Evolutionary conservation across 2,329 filamentous ascomycete species (phyloP).

Genomic region (Neoascochyta sp.): DNA sequence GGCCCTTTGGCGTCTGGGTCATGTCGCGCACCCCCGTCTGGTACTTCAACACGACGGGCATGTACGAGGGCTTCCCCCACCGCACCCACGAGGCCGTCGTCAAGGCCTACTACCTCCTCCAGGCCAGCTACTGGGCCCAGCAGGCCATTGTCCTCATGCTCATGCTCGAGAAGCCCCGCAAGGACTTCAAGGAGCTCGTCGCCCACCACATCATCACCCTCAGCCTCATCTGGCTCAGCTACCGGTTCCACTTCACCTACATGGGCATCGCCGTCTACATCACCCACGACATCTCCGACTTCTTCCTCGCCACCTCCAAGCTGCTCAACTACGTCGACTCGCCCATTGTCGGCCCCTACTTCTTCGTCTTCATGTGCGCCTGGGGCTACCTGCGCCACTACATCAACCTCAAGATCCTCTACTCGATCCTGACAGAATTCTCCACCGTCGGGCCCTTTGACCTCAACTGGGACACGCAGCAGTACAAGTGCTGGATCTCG

Average conservation of each 20-base stretch:
- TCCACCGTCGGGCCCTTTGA: slow-evolving; percentile 69
- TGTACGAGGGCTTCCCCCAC: slow-evolving; percentile 89
- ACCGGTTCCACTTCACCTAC: slow-evolving; percentile 95
- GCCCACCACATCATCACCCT: slow-evolving; percentile 88
- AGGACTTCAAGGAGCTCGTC: slow-evolving; percentile 92
- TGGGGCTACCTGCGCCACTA: slow-evolving; percentile 92
- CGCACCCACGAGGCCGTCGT: slow-evolving; percentile 72
- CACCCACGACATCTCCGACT: slow-evolving; percentile 90
- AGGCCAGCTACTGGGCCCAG: slow-evolving; percentile 94
- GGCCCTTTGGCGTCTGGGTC: slow-evolving; percentile 80
- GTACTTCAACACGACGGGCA: slow-evolving; percentile 89
- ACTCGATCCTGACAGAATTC: slow-evolving; percentile 72
- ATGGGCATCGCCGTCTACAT: slow-evolving; percentile 92
- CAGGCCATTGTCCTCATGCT: slow-evolving; percentile 84
- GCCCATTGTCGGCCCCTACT: slow-evolving; percentile 76
- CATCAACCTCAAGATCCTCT: slow-evolving; percentile 73
- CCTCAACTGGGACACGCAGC: slow-evolving; percentile 70
- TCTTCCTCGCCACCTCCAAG: slow-evolving; percentile 93
- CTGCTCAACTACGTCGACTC: slow-evolving; percentile 86
- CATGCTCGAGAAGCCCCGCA: slow-evolving; percentile 86
- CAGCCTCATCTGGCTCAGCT: slow-evolving; percentile 77
- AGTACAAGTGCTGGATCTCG: slow-evolving; percentile 71
- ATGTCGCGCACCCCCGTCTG: slow-evolving; percentile 89
- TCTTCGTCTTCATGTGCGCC: slow-evolving; percentile 71
- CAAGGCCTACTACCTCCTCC: slow-evolving; percentile 95